Evolutionary conservation across 371 early-diverging fungal genomes (phyloP), one percentile per base, ranked within the genome.

Genomic region (Amoeboaphelidium protococcarum): DNA sequence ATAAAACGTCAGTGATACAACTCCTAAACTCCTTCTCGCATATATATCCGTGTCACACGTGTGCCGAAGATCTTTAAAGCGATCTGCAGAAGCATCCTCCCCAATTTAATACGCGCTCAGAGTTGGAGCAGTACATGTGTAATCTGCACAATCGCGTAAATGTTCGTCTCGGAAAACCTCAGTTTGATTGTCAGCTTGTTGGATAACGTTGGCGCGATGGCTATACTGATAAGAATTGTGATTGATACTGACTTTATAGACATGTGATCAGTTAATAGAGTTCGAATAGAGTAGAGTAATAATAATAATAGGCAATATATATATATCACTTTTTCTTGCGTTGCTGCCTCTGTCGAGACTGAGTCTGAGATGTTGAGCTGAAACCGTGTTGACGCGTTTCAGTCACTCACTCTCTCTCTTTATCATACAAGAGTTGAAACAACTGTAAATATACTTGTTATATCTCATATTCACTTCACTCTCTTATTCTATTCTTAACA

Each of bases 71-170:
- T 50, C 52, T 66, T 26, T 45, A 52, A 51, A 58, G 69, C 23
- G 72, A 72, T n/a, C 54, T 95, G 19, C 66, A 72, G 22, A 57
- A 68, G 42, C 66, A 79, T 48, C 94, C 92, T n/a, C 96, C 97
- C 13, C 59, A 71, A 40, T 82, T 90, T 0, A 68, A 63, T 4
- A 71, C 71, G 22, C 74, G 82, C 37, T 54, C 60, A 42, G 73
- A 66, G 13, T 67, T 97, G 45, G 66, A 69, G 31, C 62, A 68
- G 58, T 99, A 95, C 94, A 55, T 95, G 46, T 99, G 99, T 62
- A 67, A 75, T 42, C 69, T 83, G 46, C 98, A 99, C 63, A 99
- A 99, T 62, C 74, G 83, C 56, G 97, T 97, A 24, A 99, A 99
- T 58, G 76, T 67, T 50, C 67, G 82, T 56, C 62, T 90, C 41